A percentile compares a stretch with the other conserved stretches of the same genome.
These are phyloP conservation scores for Candida chauliodis DNA, from an alignment of 805 yeast species.

Conservation along the genomic window DNA sequence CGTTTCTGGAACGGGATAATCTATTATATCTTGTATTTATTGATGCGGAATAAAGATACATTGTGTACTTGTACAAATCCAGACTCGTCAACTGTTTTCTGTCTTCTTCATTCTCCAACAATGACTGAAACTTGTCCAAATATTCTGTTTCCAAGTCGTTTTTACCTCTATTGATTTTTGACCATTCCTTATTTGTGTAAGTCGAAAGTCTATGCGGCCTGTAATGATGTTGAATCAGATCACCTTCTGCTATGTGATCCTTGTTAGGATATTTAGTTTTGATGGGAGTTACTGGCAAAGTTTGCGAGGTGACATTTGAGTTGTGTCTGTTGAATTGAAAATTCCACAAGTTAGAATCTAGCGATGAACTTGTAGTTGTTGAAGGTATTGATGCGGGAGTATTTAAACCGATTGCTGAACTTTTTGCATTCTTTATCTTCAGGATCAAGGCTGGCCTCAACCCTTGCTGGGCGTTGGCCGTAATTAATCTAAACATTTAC, in stretches of 20 bases:
- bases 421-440: conserved; percentile 30
- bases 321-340: conserved; percentile 18
- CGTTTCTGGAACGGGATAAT: conserved; percentile 28
- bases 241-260: conserved; percentile 17
- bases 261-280: not conserved
- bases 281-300: not conserved
- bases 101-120: conserved; percentile 20
- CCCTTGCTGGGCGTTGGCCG: conserved; percentile 33
- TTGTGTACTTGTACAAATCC: conserved; percentile 22
- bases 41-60: conserved; percentile 22
- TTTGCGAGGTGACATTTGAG: conserved; percentile 10
- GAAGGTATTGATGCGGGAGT: conserved; percentile 6
- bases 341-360: not conserved
- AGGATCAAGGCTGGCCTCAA: conserved; percentile 35
- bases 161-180: not conserved
- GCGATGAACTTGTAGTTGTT: conserved; percentile 7
- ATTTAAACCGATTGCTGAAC: not conserved
- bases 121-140: conserved; percentile 7
- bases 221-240: conserved; percentile 11
- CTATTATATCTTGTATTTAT: conserved; percentile 29
- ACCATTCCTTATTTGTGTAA: conserved; percentile 12
- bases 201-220: conserved; percentile 16
- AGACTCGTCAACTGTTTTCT: conserved; percentile 14
- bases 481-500: conserved; percentile 35
- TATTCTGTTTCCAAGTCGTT: not conserved